Base-by-base conservation (phyloP, 495 filamentous ascomycete species). In the Darksidea phi region DNA sequence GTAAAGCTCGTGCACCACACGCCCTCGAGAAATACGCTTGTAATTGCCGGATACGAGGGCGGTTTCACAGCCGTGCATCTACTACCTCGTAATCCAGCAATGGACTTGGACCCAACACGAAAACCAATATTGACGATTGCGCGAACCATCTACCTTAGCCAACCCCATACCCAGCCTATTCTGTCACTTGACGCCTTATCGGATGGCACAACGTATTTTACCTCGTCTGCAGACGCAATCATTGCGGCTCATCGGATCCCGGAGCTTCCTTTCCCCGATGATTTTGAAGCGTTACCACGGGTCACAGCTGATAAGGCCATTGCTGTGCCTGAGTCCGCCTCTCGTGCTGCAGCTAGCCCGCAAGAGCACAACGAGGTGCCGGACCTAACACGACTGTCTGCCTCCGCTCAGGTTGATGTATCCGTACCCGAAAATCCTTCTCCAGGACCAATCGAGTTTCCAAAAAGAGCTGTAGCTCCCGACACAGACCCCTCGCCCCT, bases 11-110 rank as follows among this genome's bases (percentile, higher is more conserved):
- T 88, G 59, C 69, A 78, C 69, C 75, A 74, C 69, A 74, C 71
- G 48, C 32, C 56, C 13, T 61, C 57, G 15, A 62, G 61, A 20
- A 64, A 70, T 17, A 71, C 84, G 0, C 74, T 78, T 15, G 71
- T 95, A 12, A 73, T 85, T 3, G 86, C 85, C n/a, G 94, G 88
- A 36, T 96, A 91, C 75, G 94, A 98, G 74, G 89, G 86, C 64
- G 94, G 94, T 0, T 82, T 88, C 58, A 85, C 85, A 0, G 81
- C 82, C 61, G 81, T 67, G 13, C 61, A 70, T 52, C 53, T 49
- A 89, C 2, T 84, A 77, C 54, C 68, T 74, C 69, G 59, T 73
- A 55, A 62, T 70, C 52, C 59, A 47, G 37, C 64, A 55, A 60
- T 68, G 63, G 46, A 64, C 66, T 21, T 48, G 36, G 25, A 63